Conservation (phyloP, 495 filamentous ascomycete genomes). For the Talaromyces wortmannii region DNA sequence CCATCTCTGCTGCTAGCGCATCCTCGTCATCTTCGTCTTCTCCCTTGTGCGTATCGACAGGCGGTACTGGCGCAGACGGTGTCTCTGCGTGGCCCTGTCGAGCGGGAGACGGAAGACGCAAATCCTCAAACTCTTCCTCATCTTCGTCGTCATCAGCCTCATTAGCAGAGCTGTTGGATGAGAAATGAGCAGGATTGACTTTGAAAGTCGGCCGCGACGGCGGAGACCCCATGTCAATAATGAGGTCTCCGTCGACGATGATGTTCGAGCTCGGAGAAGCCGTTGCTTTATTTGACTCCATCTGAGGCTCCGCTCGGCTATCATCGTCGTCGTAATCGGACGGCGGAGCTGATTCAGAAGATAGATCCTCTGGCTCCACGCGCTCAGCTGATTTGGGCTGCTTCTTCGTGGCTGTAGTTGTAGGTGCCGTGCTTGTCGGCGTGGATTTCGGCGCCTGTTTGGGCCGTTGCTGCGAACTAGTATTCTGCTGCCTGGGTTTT, state of each 20-base stretch:
- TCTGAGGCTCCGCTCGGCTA: neutral
- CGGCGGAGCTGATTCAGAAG: constrained; percentile 15
- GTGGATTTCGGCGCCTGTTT: constrained; percentile 13
- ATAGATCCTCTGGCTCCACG: constrained; percentile 14
- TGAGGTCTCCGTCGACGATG: constrained; percentile 40
- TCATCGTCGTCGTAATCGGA: constrained; percentile 26
- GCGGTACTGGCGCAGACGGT: neutral
- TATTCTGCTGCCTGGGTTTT: constrained; percentile 19
- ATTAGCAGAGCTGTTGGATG: constrained; percentile 29
- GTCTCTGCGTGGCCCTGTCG: constrained; percentile 7
- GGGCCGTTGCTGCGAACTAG: constrained; percentile 29
- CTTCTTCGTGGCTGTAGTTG: constrained; percentile 4
- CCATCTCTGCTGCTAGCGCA: constrained; percentile 38
- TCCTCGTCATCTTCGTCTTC: constrained; percentile 34
- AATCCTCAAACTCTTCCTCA: constrained; percentile 30
- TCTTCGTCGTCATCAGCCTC: constrained; percentile 19
- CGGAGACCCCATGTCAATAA: constrained; percentile 46
- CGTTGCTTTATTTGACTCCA: constrained; percentile 24
- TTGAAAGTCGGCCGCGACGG: constrained; percentile 26
- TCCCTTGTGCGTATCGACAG: constrained; percentile 4
- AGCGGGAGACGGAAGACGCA: constrained; percentile 33
- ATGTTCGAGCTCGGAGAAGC: constrained; percentile 38
- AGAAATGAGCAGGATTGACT: constrained; percentile 37
- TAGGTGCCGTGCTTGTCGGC: constrained; percentile 7
- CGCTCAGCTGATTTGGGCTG: constrained; percentile 2